Evolutionary conservation across 2,329 filamentous ascomycete species (phyloP), one percentile per base, ranked within the genome.

Genomic region (Colletotrichum tabaci): DNA sequence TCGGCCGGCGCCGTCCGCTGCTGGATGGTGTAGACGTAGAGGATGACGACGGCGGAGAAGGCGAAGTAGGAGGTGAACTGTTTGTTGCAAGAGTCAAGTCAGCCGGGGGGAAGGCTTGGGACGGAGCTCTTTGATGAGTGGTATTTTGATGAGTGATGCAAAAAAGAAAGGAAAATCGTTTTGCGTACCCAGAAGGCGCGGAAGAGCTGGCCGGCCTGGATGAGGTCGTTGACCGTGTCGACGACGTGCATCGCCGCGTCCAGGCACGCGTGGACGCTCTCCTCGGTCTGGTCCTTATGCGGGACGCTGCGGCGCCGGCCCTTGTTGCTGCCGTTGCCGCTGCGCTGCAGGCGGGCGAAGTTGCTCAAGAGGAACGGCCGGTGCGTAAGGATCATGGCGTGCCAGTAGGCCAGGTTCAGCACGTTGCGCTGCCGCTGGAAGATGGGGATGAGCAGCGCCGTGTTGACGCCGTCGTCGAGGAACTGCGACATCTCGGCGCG

Each of bases 21-120:
- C 52, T 84, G 84, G 12, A 86, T 85, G 5, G 80, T 80, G 52
- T 83, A 84, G 4, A 86, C 80, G 66, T 86, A 86, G 2, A 86
- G 76, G 1, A 86, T 79, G 1, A 84, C 82, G 3, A 84, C 81
- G 0, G 84, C 84, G 15, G 78, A 84, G 55, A 86, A 86, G 1
- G 81, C 83, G 63, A 83, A 84, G 65, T 86, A 86, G 30, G 83
- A 82, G 0, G 77, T 80, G 55, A 82, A 81, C 79, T 81, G 21
- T 18, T 30, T 30, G 21, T 15, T 44, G 40, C 40, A 44, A 8
- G 9, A 30, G 30, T 30, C 30, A 30, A 30, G 10, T 66, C 38
- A 49, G 46, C n/a, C 5, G 5, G 38, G 26, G 4, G 26, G 4
- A 4, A 4, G 26, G 26, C 26, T 26, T 26, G 26, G 26, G 26